phyloP scores from a whole-genome alignment of 2,329 filamentous ascomycete species.

The Bipolaris sorokiniana region DNA sequence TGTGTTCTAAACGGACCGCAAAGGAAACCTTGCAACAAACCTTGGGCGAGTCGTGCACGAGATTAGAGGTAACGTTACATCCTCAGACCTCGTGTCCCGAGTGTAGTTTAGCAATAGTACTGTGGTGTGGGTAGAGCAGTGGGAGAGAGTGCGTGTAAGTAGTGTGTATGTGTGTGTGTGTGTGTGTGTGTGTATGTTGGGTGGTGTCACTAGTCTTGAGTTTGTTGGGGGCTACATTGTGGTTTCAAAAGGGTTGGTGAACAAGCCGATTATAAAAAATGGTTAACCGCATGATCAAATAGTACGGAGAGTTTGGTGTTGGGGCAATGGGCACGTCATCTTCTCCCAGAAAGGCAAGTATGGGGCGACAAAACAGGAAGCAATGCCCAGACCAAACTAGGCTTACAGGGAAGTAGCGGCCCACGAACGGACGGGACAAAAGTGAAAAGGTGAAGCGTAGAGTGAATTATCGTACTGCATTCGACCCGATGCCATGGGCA shows the following conservation, averaged over 20 bases:
- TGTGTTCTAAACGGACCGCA: background rate
- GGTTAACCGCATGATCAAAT: background rate
- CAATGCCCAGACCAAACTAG: slow-evolving; percentile 27
- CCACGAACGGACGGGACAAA: background rate
- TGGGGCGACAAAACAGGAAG: slow-evolving; percentile 20
- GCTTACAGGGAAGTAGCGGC: slow-evolving; percentile 25
- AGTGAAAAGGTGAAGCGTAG: background rate
- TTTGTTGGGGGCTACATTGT: background rate
- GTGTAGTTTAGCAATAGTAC: background rate
- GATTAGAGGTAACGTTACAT: slow-evolving; percentile 11
- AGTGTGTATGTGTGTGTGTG: too few species aligned
- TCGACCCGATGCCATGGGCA: slow-evolving; percentile 33
- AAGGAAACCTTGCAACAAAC: slow-evolving; percentile 3
- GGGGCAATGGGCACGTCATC: slow-evolving; percentile 14
- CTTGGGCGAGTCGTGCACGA: slow-evolving; percentile 7
- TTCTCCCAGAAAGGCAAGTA: slow-evolving; percentile 26
- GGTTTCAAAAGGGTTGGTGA: background rate
- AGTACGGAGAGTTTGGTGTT: slow-evolving; percentile 1
- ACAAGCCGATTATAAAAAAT: background rate
- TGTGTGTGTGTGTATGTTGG: too few species aligned
- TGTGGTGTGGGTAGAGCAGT: background rate
- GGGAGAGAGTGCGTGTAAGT: background rate
- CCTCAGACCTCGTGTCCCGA: background rate
- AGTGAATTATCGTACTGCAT: slow-evolving; percentile 33
- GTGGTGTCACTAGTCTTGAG: background rate